phyloP scores from a whole-genome alignment of 2,329 filamentous ascomycete species.

The Rutstroemia sp. region DNA sequence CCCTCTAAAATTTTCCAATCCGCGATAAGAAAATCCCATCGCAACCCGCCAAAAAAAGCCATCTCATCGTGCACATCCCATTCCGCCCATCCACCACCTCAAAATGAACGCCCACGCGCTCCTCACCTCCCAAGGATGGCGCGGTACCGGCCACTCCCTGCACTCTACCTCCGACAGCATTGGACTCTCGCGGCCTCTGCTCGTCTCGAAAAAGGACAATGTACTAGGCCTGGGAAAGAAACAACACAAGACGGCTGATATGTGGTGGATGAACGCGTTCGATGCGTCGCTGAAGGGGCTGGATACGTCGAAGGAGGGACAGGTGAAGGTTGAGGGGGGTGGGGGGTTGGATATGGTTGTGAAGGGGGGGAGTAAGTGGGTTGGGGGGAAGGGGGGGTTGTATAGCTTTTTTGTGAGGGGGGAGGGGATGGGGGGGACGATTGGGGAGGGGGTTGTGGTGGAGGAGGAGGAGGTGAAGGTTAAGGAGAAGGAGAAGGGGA shows the following conservation, averaged over 20 bases:
- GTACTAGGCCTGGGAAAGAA: slow-evolving; percentile 76
- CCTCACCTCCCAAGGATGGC: slow-evolving; percentile 82
- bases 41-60: background rate
- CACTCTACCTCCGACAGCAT: slow-evolving; percentile 65
- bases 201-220: slow-evolving; percentile 76
- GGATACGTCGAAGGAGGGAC: slow-evolving; percentile 52
- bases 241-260: slow-evolving; percentile 58
- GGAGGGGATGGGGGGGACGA: slow-evolving; percentile 66
- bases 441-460: slow-evolving; percentile 29
- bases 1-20: slow-evolving; percentile 3
- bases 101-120: slow-evolving; percentile 79
- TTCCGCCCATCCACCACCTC: background rate
- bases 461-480: slow-evolving; percentile 15
- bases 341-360: slow-evolving; percentile 50
- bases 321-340: slow-evolving; percentile 47
- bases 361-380: slow-evolving; percentile 48
- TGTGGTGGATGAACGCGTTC: slow-evolving; percentile 97
- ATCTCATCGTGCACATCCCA: background rate
- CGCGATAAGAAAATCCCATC: slow-evolving; percentile 8
- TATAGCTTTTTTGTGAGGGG: slow-evolving; percentile 84
- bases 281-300: slow-evolving; percentile 82
- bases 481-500: slow-evolving; percentile 12
- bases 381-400: slow-evolving; percentile 46
- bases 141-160: slow-evolving; percentile 79
- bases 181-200: slow-evolving; percentile 75